These are phyloP conservation scores for Ceratocystis destructans DNA, from an alignment of 2,329 filamentous ascomycete genomes.

Conservation along the genomic window DNA sequence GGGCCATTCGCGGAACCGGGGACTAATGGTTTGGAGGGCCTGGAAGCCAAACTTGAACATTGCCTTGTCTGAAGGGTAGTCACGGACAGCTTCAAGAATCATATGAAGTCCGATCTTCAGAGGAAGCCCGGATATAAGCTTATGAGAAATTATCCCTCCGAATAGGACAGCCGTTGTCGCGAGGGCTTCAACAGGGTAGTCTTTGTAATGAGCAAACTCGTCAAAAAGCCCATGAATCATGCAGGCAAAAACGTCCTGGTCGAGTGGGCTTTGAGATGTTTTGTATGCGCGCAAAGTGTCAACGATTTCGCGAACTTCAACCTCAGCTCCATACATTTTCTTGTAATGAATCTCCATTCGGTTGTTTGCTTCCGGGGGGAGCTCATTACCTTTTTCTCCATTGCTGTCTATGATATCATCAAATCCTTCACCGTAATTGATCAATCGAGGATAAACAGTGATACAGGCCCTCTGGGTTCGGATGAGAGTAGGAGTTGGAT, in stretches of 20 bases:
- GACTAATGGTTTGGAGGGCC: conserved; percentile 76
- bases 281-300: conserved; percentile 78
- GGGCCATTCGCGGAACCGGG: conserved; percentile 83
- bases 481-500: conserved; percentile 54
- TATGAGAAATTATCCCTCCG: conserved; percentile 88
- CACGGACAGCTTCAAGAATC: conserved; percentile 90
- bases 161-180: conserved; percentile 94
- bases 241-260: conserved; percentile 92
- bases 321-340: conserved; percentile 89
- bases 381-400: conserved; percentile 63
- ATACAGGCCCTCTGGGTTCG: conserved; percentile 76
- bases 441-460: conserved; percentile 79
- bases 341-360: conserved; percentile 98
- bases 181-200: conserved; percentile 90
- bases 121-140: conserved; percentile 76
- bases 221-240: conserved; percentile 98
- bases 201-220: conserved; percentile 88
- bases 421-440: conserved; percentile 89
- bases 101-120: conserved; percentile 90
- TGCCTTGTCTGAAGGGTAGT: conserved; percentile 65
- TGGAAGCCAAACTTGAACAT: conserved; percentile 99
- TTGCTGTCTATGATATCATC: conserved; percentile 85
- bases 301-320: conserved; percentile 74
- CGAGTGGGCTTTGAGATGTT: conserved; percentile 63
- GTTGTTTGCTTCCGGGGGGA: conserved; percentile 65